Evolutionary conservation across 2,329 filamentous ascomycete species (phyloP), one percentile per base, ranked within the genome.

Genomic region (Herpotrichia juniperi): DNA sequence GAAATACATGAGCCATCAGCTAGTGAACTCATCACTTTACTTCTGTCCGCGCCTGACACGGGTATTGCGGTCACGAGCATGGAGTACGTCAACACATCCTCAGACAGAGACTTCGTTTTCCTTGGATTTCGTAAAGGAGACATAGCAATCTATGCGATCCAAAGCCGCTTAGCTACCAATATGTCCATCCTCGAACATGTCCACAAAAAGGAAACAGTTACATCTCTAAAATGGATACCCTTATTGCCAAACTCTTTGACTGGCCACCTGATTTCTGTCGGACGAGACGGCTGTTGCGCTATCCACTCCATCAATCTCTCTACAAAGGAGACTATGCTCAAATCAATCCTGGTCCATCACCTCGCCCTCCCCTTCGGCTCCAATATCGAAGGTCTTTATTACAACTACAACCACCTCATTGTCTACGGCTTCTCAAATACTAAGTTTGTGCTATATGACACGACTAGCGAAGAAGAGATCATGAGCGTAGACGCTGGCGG

Each of bases 361-460:
- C 83, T 87, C 0, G 77, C 79, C 2, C 83, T 89, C 1, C 86
- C 90, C 0, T 85, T 96, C 37, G 89, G 89, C 0, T 87, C 88
- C 1, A 86, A 90, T 60, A 82, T 97, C 31, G 90, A 96, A 70
- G 86, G 87, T 0, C 81, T 88, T 0, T 87, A 84, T 75, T 83
- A 93, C 53, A 68, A 79, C 34, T 50, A 66, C 61, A 71, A 78
- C 34, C 62, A 64, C 61, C 76, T 96, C 1, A 77, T 92, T 24
- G 76, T 96, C 11, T 90, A 87, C 68, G 93, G 93, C 2, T 97
- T 97, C 74, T 86, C 84, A 49, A 86, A 89, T 67, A 91, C 86
- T 56, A 79, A 85, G 42, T 96, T 97, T 66, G 79, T 96, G 11
- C 82, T 93, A 9, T 94, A 90, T 84, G 90, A 96, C 68, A 86